These are phyloP conservation scores for Neoboletus magnificus DNA, from an alignment of 768 basidiomycete species.

Conservation along the genomic window DNA sequence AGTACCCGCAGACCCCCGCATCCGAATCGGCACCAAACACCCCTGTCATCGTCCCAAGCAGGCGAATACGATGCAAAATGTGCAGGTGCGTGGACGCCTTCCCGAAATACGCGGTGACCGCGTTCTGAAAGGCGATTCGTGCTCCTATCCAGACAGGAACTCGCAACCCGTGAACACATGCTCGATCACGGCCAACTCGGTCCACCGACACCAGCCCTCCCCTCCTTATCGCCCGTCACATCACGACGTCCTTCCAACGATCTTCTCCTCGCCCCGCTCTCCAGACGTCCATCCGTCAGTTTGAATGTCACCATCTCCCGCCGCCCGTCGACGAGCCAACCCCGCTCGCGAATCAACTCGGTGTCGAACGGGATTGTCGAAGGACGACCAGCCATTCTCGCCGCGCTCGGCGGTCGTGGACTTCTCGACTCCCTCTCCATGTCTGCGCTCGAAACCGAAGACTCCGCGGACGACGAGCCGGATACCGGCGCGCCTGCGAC, in stretches of 20 bases:
- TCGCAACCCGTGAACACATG: constrained; percentile 92
- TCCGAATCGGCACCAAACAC: constrained; percentile 59
- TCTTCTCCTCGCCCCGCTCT: constrained; percentile 8
- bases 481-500: constrained; percentile 16
- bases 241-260: constrained; percentile 44
- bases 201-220: constrained; percentile 55
- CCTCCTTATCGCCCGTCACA: constrained; percentile 41
- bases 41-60: constrained; percentile 48
- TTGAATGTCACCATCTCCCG: constrained; percentile 32
- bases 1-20: constrained; percentile 58
- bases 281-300: constrained; percentile 21
- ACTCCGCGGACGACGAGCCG: constrained; percentile 32
- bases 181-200: constrained; percentile 82
- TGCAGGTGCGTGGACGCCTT: constrained; percentile 55
- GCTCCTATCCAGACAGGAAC: constrained; percentile 50
- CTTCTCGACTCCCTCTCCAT: constrained; percentile 44
- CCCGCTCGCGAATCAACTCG: constrained; percentile 24
- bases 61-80: constrained; percentile 88
- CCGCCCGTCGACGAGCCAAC: constrained; percentile 23
- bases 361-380: constrained; percentile 15
- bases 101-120: not conserved
- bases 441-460: constrained; percentile 53
- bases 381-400: constrained; percentile 20
- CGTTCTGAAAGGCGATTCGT: not conserved
- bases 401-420: constrained; percentile 28